A percentile compares a stretch with the other conserved stretches of the same genome.
These are phyloP conservation scores for Isatis lusitanica DNA, from an alignment of 441 rosid species.

Conservation along the genomic window DNA sequence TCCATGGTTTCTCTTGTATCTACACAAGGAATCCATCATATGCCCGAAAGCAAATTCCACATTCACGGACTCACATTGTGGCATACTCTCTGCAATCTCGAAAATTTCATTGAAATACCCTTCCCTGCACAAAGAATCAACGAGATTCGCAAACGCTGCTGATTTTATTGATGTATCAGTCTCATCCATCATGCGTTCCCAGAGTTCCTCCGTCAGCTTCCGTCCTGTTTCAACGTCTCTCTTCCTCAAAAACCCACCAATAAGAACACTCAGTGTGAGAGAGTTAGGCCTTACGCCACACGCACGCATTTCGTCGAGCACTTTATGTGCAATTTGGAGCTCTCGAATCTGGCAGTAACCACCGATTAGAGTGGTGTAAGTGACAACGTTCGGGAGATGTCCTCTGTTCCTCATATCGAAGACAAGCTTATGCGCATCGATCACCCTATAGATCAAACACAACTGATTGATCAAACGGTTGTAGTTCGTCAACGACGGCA, in stretches of 20 bases:
- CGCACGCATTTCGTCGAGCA: constrained; percentile 58
- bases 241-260: constrained; percentile 52
- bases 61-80: constrained; percentile 52
- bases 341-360: constrained; percentile 46
- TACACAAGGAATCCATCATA: constrained; percentile 74
- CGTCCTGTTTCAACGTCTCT: constrained; percentile 44
- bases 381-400: constrained; percentile 52
- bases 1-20: constrained; percentile 58
- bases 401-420: constrained; percentile 51
- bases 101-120: constrained; percentile 64
- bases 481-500: constrained; percentile 67
- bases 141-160: constrained; percentile 67
- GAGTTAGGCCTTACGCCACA: constrained; percentile 44
- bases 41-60: constrained; percentile 62
- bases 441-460: constrained; percentile 43
- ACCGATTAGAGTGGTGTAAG: constrained; percentile 51
- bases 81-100: constrained; percentile 65
- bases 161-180: constrained; percentile 41
- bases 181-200: constrained; percentile 57
- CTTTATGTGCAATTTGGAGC: constrained; percentile 43
- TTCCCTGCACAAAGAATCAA: constrained; percentile 64
- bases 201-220: constrained; percentile 54
- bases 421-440: constrained; percentile 52
- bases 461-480: constrained; percentile 71
- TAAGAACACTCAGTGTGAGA: constrained; percentile 49